Base-by-base conservation (phyloP, 1,284 basidiomycete species). In the Rhodofomes roseus region DNA sequence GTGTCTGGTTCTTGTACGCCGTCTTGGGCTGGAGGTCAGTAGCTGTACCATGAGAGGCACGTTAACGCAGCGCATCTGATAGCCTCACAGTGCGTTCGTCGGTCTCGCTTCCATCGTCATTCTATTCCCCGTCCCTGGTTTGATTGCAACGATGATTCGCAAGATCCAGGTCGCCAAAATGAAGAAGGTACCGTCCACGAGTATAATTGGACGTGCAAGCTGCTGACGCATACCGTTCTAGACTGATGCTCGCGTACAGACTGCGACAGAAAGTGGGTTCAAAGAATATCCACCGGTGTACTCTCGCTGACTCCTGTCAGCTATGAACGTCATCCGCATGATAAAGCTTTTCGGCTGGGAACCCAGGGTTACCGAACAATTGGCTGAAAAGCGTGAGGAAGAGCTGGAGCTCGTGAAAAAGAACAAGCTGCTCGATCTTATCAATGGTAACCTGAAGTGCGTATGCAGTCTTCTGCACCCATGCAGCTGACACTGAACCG, bases 61-160 rank as follows among this genome's bases (percentile, higher is more conserved):
- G n/a, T n/a, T n/a, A 34, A 34, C 31, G 11, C 31, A 34, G 31
- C 11, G 11, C 5, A 34, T 11, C 11, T 4, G 11, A 4, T 34
- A 34, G 31, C 5, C 31, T 4, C 12, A 39, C 70, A 63, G 79
- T 60, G 75, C 81, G 1, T 73, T 83, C 43, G 73, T 82, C 34
- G 83, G 87, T 6, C 75, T 90, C 64, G 74, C 71, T 0, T 70
- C 75, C 14, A 86, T 89, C 68, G 50, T 84, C 16, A 16, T 76
- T 11, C 65, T 80, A 36, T 76, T 87, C 54, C 87, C 87, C 0
- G 60, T 89, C 1, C 81, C 81, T 0, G 79, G 75, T 0, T 71
- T 65, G 50, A 58, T 77, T 39, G 70, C 72, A 2, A 69, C 65
- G 11, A 57, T 64, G 29, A 65, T 74, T 8, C 71, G 72, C 54